phyloP scores from a whole-genome alignment of 1,139 yeast genomes.

The Suhomyces maxii region DNA sequence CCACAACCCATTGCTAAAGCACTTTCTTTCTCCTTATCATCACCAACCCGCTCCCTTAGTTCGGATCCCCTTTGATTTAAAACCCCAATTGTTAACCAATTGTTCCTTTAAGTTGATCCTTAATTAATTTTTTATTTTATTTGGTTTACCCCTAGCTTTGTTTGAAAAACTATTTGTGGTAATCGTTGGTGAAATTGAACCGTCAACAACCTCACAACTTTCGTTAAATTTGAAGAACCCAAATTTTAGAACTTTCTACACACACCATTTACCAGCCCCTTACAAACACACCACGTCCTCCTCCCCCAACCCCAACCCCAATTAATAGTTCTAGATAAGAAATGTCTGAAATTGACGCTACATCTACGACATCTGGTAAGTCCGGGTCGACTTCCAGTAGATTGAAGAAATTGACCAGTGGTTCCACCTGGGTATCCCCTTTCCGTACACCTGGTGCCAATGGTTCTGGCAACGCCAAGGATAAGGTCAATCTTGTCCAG shows the following conservation, averaged over 20 bases:
- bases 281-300: too few relatives aligned
- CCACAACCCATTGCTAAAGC: not conserved
- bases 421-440: slow-evolving; percentile 53
- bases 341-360: slow-evolving; percentile 25
- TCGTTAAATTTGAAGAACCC: too few relatives aligned
- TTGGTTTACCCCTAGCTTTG: too few relatives aligned
- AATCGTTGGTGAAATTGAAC: too few relatives aligned
- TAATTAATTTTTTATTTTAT: too few relatives aligned
- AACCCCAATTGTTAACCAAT: not conserved
- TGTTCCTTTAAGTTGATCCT: not conserved
- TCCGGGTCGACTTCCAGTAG: slow-evolving; percentile 14
- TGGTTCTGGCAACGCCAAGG: slow-evolving; percentile 15
- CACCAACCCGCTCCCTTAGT: not conserved
- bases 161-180: too few relatives aligned
- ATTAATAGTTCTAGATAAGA: too few relatives aligned
- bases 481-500: slow-evolving; percentile 33
- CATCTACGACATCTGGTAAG: slow-evolving; percentile 10
- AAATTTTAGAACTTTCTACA: too few relatives aligned
- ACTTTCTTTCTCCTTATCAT: not conserved
- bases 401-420: slow-evolving; percentile 41
- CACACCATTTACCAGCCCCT: too few relatives aligned
- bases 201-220: too few relatives aligned
- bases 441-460: slow-evolving; percentile 33
- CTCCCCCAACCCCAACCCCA: too few relatives aligned
- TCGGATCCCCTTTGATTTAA: not conserved